Evolutionary conservation across 495 filamentous ascomycete species (phyloP).

Genomic region (Aspergillus asperescens): DNA sequence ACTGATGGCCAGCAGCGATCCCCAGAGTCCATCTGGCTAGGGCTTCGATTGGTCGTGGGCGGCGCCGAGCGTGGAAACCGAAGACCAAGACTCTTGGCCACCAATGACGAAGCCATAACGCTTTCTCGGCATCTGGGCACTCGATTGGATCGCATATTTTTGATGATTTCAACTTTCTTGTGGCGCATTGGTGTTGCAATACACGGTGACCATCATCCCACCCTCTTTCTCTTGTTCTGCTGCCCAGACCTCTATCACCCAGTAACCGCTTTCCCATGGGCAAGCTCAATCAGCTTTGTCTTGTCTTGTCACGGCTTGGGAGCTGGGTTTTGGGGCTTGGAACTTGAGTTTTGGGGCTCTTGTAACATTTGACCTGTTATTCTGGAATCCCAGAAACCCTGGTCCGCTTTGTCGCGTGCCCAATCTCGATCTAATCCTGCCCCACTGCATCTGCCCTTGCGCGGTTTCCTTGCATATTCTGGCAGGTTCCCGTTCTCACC

Average conservation of each 20-base stretch:
- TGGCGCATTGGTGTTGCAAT: background rate
- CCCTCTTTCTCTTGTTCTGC: background rate
- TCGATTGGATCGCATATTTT: no score
- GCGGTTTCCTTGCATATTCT: conserved; percentile 2
- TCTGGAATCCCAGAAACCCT: conserved; percentile 3
- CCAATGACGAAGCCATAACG: background rate
- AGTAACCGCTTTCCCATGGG: background rate
- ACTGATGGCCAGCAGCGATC: conserved; percentile 6
- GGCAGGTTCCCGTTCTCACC: background rate
- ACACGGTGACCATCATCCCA: background rate
- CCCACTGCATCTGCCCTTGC: background rate
- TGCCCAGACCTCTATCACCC: background rate
- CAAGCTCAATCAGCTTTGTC: background rate
- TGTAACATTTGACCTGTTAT: no score
- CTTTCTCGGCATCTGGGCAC: background rate
- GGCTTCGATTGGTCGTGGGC: background rate
- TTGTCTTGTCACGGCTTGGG: background rate
- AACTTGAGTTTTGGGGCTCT: no score
- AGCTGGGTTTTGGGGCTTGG: background rate
- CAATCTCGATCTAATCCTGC: background rate
- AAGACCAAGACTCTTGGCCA: conserved; percentile 2
- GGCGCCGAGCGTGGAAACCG: background rate
- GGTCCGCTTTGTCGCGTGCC: background rate
- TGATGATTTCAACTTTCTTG: background rate
- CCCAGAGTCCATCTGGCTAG: background rate